Conservation (phyloP, 148 eudicot species). For the Rhododendron kiyosumense region DNA sequence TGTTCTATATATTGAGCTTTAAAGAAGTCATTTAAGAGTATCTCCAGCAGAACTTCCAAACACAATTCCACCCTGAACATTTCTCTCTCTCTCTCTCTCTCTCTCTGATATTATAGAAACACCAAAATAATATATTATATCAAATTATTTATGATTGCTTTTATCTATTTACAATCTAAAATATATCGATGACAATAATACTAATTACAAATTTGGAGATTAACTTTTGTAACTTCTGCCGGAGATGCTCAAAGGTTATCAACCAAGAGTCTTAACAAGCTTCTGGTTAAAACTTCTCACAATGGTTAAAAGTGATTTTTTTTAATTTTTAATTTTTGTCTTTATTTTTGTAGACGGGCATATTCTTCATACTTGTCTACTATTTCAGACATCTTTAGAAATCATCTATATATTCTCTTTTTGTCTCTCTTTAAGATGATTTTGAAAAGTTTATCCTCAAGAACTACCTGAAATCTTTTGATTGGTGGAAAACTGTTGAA, state of each 20-base stretch:
- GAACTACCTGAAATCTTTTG: background rate
- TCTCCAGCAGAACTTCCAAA: background rate
- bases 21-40: background rate
- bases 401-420: background rate
- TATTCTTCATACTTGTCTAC: background rate
- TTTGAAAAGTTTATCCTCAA: background rate
- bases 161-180: background rate
- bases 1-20: background rate
- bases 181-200: background rate
- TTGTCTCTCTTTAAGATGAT: background rate
- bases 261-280: background rate
- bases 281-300: background rate
- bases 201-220: background rate
- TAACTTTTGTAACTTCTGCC: background rate
- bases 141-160: background rate
- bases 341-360: no score
- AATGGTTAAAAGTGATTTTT: background rate
- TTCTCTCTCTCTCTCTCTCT: background rate
- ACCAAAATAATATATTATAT: background rate
- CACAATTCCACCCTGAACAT: background rate
- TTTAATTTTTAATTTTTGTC: background rate
- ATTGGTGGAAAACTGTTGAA: background rate
- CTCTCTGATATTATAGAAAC: background rate
- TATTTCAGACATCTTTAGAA: background rate
- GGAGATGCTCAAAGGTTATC: background rate